A percentile compares a stretch with the other conserved stretches of the same genome.
phyloP scores from a whole-genome alignment of 2,329 filamentous ascomycete genomes.

The Penicillium olsonii region DNA sequence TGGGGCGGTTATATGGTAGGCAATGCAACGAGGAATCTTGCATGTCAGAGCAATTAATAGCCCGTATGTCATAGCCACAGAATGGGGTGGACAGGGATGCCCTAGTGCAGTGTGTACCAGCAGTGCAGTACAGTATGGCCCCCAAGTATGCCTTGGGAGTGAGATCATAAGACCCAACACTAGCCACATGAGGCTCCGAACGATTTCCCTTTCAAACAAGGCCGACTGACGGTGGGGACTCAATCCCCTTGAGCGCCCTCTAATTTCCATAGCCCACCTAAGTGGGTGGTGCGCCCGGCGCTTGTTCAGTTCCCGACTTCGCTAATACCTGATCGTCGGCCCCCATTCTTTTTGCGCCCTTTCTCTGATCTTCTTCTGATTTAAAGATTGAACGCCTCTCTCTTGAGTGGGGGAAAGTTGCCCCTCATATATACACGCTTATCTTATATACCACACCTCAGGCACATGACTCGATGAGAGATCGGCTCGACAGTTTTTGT shows the following conservation, averaged over 20 bases:
- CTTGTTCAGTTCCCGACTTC: slow-evolving; percentile 11
- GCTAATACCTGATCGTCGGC: slow-evolving; percentile 9
- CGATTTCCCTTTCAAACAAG: background rate
- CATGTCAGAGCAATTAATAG: background rate
- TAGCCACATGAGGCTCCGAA: background rate
- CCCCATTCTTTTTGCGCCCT: slow-evolving; percentile 1
- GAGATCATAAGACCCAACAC: background rate
- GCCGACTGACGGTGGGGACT: background rate
- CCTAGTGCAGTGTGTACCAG: background rate
- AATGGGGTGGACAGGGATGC: too few relatives aligned
- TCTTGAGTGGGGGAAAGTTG: background rate
- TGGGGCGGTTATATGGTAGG: background rate
- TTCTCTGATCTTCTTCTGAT: background rate
- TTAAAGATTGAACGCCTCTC: background rate
- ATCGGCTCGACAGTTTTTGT: background rate
- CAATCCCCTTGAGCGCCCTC: background rate
- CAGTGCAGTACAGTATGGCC: background rate
- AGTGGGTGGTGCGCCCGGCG: slow-evolving; percentile 11
- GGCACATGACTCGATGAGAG: background rate
- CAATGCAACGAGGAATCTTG: background rate
- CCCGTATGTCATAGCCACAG: background rate
- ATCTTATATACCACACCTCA: background rate
- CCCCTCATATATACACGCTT: background rate
- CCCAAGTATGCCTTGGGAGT: background rate
- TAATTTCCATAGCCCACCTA: background rate